These are phyloP conservation scores for Sporothrix brasiliensis DNA, from an alignment of 2,329 filamentous ascomycete genomes.

Conservation along the genomic window DNA sequence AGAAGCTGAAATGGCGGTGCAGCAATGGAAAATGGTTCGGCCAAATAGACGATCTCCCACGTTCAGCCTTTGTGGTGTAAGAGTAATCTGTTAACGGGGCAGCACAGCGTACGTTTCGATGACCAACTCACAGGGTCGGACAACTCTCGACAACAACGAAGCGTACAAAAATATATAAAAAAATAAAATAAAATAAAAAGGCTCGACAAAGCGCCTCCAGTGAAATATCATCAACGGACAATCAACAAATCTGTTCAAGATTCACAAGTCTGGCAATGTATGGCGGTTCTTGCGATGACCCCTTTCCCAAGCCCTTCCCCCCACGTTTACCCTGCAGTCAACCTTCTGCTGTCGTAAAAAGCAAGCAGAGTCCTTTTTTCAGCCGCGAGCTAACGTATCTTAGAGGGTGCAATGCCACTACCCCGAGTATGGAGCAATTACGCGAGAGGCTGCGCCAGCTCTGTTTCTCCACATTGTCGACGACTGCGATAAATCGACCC, in stretches of 20 bases:
- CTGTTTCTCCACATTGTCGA: not conserved
- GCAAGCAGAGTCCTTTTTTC: not conserved
- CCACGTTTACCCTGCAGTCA: not conserved
- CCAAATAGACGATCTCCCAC: not conserved
- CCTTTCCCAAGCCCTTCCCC: not conserved
- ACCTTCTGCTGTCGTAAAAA: not conserved
- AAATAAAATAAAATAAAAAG: too few relatives aligned
- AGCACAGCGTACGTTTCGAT: not conserved
- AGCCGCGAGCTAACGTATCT: conserved; percentile 20
- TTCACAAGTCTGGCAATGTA: not conserved
- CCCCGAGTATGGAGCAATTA: not conserved
- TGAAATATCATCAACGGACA: not conserved
- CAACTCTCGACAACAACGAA: not conserved
- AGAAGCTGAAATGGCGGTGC: not conserved
- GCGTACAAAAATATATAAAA: too few relatives aligned
- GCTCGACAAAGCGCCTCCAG: not conserved
- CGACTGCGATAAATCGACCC: not conserved
- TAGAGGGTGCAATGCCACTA: too few relatives aligned
- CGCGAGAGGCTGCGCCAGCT: conserved; percentile 8
- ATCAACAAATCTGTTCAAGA: not conserved
- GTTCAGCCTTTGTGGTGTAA: not conserved
- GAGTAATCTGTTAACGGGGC: not conserved
- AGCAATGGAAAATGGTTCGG: not conserved
- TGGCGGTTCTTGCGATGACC: not conserved
- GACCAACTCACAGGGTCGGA: not conserved